A percentile compares a stretch with the other conserved stretches of the same genome.
These are phyloP conservation scores for Aureobasidium sp. DNA, from an alignment of 2,329 filamentous ascomycete species.

Conservation along the genomic window DNA sequence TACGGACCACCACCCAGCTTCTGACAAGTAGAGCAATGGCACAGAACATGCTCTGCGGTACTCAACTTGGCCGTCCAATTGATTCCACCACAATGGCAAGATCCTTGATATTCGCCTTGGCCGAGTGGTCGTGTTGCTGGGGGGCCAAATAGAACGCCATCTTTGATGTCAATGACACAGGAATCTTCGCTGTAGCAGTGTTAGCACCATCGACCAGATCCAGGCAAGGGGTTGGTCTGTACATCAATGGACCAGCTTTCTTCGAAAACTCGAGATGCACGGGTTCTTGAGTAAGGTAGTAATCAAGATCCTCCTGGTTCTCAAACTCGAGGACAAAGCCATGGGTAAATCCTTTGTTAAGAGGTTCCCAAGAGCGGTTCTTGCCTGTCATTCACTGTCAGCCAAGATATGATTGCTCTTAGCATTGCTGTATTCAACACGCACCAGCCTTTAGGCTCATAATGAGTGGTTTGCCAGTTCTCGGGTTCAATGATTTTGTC, in stretches of 20 bases:
- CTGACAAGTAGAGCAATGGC: conserved; percentile 33
- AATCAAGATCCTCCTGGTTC: conserved; percentile 29
- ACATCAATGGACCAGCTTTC: conserved; percentile 26
- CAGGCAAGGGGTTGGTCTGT: background rate
- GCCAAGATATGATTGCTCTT: no score
- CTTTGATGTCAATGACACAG: conserved; percentile 29
- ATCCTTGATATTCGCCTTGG: conserved; percentile 21
- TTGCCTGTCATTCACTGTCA: conserved; percentile 26
- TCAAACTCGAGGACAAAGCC: conserved; percentile 31
- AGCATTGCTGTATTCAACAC: no score
- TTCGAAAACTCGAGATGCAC: conserved; percentile 29
- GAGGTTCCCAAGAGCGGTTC: conserved; percentile 30
- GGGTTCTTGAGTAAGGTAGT: conserved; percentile 28
- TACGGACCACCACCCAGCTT: conserved; percentile 31
- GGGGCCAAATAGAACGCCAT: conserved; percentile 29
- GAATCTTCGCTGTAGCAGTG: conserved; percentile 21
- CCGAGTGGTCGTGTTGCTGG: conserved; percentile 21
- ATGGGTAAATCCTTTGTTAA: conserved; percentile 31
- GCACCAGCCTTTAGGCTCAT: conserved; percentile 19
- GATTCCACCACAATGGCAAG: conserved; percentile 30
- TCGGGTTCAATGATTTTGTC: conserved; percentile 23
- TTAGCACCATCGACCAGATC: background rate
- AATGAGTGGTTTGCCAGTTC: conserved; percentile 29
- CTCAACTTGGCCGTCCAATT: conserved; percentile 24
- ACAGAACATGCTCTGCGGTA: conserved; percentile 29